These are phyloP conservation scores for Carallia pectinifolia DNA, from an alignment of 345 rosid species.

Conservation along the genomic window DNA sequence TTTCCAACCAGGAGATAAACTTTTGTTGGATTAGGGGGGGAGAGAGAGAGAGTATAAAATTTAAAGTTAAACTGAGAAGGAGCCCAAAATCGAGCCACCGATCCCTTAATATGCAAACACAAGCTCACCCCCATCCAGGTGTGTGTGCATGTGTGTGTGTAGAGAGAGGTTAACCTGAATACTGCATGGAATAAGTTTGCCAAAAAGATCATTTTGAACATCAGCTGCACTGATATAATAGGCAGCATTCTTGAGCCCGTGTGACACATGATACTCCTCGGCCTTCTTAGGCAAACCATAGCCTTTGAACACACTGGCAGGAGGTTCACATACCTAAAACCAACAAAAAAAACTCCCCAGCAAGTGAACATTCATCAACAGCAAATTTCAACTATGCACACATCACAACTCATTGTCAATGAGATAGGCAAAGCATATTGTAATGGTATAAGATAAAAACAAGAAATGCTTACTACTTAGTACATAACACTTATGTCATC, in stretches of 20 bases:
- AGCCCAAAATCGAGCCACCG: too few species aligned
- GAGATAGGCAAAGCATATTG: not conserved
- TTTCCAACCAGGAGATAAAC: too few species aligned
- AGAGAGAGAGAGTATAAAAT: too few species aligned
- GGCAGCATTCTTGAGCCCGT: slow-evolving; percentile 57
- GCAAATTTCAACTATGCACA: not conserved
- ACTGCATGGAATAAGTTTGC: slow-evolving; percentile 63
- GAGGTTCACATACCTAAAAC: slow-evolving; percentile 48
- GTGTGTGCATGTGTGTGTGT: not conserved
- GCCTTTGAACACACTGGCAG: slow-evolving; percentile 66
- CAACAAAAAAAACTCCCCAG: slow-evolving; percentile 28
- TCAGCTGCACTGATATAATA: slow-evolving; percentile 46
- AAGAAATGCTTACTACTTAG: not conserved
- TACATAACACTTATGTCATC: too few species aligned
- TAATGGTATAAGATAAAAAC: not conserved
- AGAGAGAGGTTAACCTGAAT: slow-evolving; percentile 41
- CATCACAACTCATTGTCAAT: not conserved
- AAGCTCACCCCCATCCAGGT: not conserved
- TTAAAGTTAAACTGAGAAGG: too few species aligned
- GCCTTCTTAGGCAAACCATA: slow-evolving; percentile 56
- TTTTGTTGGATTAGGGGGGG: too few species aligned
- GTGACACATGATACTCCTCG: slow-evolving; percentile 42
- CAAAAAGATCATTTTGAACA: slow-evolving; percentile 50
- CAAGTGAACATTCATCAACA: not conserved
- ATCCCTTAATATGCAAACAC: too few species aligned